Evolutionary conservation across 2,329 filamentous ascomycete species (phyloP).

Genomic region (Chaetomium sp.): DNA sequence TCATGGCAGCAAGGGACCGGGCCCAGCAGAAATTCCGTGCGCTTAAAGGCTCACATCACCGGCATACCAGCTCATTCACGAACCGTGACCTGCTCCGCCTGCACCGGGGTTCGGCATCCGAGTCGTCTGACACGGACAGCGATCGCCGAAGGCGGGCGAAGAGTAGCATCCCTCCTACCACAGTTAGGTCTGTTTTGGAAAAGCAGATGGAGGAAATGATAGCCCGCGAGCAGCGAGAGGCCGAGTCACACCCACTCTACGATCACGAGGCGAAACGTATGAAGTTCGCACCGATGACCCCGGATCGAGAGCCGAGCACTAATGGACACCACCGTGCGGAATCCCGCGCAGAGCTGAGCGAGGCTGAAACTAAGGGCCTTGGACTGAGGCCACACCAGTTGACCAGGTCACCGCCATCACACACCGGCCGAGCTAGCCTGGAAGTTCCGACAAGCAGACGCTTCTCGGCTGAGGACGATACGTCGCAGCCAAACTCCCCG

Average conservation of each 20-base stretch:
- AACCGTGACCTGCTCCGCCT: conserved; percentile 57
- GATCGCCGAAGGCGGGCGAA: conserved; percentile 47
- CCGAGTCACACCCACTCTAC: conserved; percentile 40
- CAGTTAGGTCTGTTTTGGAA: conserved; percentile 56
- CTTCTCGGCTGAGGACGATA: conserved; percentile 49
- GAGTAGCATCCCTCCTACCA: conserved; percentile 50
- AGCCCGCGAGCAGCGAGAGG: conserved; percentile 53
- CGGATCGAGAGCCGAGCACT: conserved; percentile 36
- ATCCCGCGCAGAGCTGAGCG: conserved; percentile 46
- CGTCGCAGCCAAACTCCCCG: conserved; percentile 55
- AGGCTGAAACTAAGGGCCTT: conserved; percentile 41
- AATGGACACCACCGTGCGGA: conserved; percentile 43
- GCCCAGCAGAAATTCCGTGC: conserved; percentile 63
- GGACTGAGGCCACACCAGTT: conserved; percentile 27
- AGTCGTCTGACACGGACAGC: conserved; percentile 61
- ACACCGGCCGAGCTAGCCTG: conserved; percentile 47
- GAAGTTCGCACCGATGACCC: conserved; percentile 41
- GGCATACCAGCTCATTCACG: conserved; percentile 53
- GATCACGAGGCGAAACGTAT: conserved; percentile 41
- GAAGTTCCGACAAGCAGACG: conserved; percentile 51
- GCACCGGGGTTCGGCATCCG: conserved; percentile 59
- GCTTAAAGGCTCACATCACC: conserved; percentile 57
- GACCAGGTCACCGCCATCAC: conserved; percentile 37
- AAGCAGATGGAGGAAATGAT: conserved; percentile 66
- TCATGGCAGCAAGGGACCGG: conserved; percentile 59